Evolutionary conservation across 495 filamentous ascomycete species (phyloP).

Genomic region (Neurospora pannonica): DNA sequence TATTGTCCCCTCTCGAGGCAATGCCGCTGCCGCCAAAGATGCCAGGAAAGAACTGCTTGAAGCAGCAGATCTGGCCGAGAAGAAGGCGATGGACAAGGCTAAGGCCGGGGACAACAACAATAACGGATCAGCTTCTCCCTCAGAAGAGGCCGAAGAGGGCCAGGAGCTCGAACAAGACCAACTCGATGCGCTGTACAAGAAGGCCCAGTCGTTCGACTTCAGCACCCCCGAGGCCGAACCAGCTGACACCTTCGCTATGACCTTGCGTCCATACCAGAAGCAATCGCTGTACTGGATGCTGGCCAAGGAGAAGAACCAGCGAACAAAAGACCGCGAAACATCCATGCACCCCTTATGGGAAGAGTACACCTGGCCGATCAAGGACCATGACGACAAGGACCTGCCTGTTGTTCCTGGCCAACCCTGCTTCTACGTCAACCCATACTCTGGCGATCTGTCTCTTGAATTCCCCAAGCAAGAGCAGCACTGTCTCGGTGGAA

Average conservation of each 20-base stretch:
- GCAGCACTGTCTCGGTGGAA: constrained; percentile 87
- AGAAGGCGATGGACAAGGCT: constrained; percentile 51
- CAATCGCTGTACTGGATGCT: constrained; percentile 96
- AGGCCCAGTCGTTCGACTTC: constrained; percentile 96
- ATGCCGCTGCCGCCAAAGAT: constrained; percentile 66
- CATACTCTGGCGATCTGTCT: constrained; percentile 92
- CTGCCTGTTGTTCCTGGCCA: constrained; percentile 54
- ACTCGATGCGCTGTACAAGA: constrained; percentile 86
- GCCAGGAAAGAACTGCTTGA: constrained; percentile 75
- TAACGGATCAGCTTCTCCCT: constrained; percentile 34
- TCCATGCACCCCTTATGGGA: constrained; percentile 99
- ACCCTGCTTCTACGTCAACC: constrained; percentile 83
- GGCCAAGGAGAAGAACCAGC: constrained; percentile 76
- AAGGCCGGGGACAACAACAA: constrained; percentile 31
- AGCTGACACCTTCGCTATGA: constrained; percentile 68
- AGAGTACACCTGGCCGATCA: constrained; percentile 81
- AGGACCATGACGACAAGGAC: constrained; percentile 76
- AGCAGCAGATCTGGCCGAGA: constrained; percentile 76
- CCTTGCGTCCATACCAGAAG: constrained; percentile 85
- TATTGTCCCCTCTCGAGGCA: constrained; percentile 61
- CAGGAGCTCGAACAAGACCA: constrained; percentile 92
- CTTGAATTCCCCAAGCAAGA: constrained; percentile 86
- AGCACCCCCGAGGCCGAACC: constrained; percentile 79
- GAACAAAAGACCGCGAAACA: constrained; percentile 45
- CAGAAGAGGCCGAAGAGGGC: constrained; percentile 70